phyloP scores from a whole-genome alignment of 2,329 filamentous ascomycete species.

The Cordyceps farinosa region DNA sequence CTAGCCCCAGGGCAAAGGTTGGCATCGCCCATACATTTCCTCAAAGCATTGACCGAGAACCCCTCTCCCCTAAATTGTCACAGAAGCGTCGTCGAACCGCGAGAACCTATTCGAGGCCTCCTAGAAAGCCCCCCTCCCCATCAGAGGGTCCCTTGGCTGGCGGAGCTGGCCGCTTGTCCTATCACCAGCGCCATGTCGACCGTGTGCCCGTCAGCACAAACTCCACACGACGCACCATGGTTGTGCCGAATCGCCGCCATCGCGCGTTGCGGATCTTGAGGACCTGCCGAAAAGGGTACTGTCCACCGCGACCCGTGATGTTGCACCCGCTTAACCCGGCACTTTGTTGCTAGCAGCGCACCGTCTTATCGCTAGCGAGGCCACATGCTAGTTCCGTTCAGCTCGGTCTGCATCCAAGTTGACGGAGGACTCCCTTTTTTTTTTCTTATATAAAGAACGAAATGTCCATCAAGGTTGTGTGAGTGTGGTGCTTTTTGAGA shows the following conservation, averaged over 20 bases:
- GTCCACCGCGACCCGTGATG: conserved; percentile 10
- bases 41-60: conserved; percentile 8
- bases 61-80: not conserved
- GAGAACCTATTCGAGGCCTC: not conserved
- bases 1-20: not conserved
- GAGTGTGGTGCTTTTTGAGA: not conserved
- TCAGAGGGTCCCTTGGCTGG: not conserved
- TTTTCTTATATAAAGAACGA: not conserved
- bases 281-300: conserved; percentile 23
- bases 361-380: not conserved
- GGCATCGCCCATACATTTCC: not conserved
- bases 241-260: conserved; percentile 21
- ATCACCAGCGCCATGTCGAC: conserved; percentile 8
- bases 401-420: not conserved
- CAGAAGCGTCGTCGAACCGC: not conserved
- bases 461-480: conserved; percentile 17
- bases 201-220: conserved; percentile 12
- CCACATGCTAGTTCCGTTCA: conserved; percentile 1
- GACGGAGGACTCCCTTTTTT: not conserved
- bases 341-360: not conserved
- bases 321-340: conserved; percentile 2
- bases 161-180: conserved; percentile 8
- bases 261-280: conserved; percentile 17
- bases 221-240: not conserved
- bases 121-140: not conserved